phyloP scores from a whole-genome alignment of 768 basidiomycete genomes.

The Inosperma sp. region DNA sequence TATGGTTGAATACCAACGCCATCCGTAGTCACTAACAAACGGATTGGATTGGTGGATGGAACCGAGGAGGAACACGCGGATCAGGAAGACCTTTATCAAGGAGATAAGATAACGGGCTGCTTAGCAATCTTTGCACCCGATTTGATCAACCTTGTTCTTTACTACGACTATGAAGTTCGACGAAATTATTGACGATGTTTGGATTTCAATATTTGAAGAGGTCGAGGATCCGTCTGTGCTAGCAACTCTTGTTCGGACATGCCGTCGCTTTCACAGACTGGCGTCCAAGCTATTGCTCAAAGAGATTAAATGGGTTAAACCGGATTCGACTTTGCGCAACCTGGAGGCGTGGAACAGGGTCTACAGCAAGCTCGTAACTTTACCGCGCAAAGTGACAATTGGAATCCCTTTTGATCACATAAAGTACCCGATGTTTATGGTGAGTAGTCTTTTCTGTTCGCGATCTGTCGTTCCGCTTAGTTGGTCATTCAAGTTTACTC shows the following conservation, averaged over 20 bases:
- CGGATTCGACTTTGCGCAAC: constrained; percentile 17
- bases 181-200: constrained; percentile 28
- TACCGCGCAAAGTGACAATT: constrained; percentile 23
- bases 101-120: too few relatives aligned
- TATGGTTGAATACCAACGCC: neutral
- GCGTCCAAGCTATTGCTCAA: constrained; percentile 23
- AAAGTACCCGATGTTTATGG: constrained; percentile 7
- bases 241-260: constrained; percentile 20
- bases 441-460: neutral
- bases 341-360: constrained; percentile 22
- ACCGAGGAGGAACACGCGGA: too few relatives aligned
- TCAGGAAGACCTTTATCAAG: too few relatives aligned
- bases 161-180: constrained; percentile 12
- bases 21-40: neutral
- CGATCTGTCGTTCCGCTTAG: neutral
- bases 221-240: constrained; percentile 19
- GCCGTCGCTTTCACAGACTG: constrained; percentile 22
- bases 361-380: constrained; percentile 9
- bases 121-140: too few relatives aligned
- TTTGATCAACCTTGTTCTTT: neutral
- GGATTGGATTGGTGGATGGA: too few relatives aligned
- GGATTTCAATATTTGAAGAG: constrained; percentile 28
- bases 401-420: constrained; percentile 24
- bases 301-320: constrained; percentile 24
- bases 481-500: constrained; percentile 3